These are phyloP conservation scores for Trichoderma erinaceum DNA, from an alignment of 495 filamentous ascomycete genomes.

Conservation along the genomic window DNA sequence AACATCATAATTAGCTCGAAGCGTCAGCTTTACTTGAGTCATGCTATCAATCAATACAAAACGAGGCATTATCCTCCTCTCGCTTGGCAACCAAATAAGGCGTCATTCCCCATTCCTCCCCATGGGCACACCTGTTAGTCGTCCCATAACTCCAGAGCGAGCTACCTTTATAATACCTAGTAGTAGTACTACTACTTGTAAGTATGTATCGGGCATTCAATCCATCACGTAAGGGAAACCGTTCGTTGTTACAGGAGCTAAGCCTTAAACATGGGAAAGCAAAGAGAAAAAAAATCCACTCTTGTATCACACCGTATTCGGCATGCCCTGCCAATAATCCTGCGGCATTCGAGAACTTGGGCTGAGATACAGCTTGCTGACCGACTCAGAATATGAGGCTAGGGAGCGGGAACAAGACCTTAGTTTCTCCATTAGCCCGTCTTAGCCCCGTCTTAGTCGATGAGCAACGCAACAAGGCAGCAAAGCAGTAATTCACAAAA, in stretches of 20 bases:
- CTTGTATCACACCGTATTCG: background rate
- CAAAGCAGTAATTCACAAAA: too few species aligned
- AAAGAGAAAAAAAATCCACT: background rate
- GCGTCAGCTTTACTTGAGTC: background rate
- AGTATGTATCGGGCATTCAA: background rate
- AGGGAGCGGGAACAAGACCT: too few species aligned
- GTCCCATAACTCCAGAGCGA: too few species aligned
- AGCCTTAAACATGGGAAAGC: background rate
- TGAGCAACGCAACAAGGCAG: too few species aligned
- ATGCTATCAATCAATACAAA: background rate
- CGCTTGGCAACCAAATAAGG: background rate
- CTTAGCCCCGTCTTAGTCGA: too few species aligned
- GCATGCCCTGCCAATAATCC: background rate
- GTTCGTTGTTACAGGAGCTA: background rate
- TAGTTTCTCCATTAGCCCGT: too few species aligned
- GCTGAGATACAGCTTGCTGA: too few species aligned
- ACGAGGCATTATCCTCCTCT: background rate
- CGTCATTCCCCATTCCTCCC: background rate
- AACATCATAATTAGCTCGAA: background rate
- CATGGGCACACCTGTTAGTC: conserved; percentile 2
- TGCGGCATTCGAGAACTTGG: background rate
- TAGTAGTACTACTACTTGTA: background rate
- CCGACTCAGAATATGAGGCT: too few species aligned
- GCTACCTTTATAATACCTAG: too few species aligned
- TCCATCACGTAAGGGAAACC: conserved; percentile 11